Conservation (phyloP, 441 rosid genomes). For the Manihot esculenta region DNA sequence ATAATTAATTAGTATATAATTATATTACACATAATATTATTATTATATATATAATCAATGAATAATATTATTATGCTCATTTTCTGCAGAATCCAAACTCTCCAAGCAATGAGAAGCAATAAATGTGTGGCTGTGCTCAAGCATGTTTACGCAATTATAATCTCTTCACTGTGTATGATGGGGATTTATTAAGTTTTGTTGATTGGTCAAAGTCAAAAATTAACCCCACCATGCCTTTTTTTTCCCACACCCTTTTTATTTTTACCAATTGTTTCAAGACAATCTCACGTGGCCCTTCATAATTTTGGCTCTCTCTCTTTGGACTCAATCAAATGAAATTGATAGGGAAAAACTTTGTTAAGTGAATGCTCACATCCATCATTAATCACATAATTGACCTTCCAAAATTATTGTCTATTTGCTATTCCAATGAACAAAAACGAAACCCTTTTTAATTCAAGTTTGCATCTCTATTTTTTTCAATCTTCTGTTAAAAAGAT, state of each 20-base stretch:
- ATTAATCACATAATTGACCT: too few species aligned
- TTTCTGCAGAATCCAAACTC: slow-evolving; percentile 26
- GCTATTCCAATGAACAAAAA: neutral
- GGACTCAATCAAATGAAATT: neutral
- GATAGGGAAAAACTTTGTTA: neutral
- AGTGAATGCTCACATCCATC: too few species aligned
- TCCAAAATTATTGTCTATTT: too few species aligned
- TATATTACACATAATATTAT: too few species aligned
- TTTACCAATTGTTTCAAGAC: slow-evolving; percentile 13
- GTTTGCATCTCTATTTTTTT: too few species aligned
- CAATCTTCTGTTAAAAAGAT: too few species aligned
- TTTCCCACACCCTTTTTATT: neutral
- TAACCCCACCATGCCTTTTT: neutral
- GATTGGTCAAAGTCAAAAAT: slow-evolving; percentile 23
- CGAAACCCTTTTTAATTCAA: too few species aligned
- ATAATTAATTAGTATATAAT: too few species aligned
- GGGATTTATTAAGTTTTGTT: neutral
- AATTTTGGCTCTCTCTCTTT: slow-evolving; percentile 8
- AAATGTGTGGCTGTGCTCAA: slow-evolving; percentile 22
- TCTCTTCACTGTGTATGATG: neutral
- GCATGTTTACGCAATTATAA: slow-evolving; percentile 34
- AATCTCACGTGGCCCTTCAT: slow-evolving; percentile 32
- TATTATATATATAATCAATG: too few species aligned
- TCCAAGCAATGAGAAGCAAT: slow-evolving; percentile 29
- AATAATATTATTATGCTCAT: neutral